Conservation (phyloP, 371 early-diverging fungal genomes). For the Neoconidiobolus thromboides region DNA sequence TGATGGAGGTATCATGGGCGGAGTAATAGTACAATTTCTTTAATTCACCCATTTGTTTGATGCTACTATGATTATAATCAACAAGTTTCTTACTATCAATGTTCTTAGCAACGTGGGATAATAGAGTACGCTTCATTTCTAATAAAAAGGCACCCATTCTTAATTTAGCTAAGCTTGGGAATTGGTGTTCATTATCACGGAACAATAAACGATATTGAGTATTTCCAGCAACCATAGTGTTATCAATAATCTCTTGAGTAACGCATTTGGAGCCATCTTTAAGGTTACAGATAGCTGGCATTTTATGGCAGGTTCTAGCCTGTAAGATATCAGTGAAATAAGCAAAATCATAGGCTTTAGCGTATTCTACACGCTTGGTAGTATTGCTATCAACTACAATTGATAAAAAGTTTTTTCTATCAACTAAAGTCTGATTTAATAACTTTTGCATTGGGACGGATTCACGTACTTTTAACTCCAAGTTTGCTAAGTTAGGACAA, state of each 20-base stretch:
- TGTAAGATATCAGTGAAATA: neutral
- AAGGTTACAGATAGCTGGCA: neutral
- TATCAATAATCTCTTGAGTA: neutral
- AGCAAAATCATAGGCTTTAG: constrained; percentile 11
- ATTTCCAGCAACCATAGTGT: neutral
- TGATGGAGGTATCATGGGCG: neutral
- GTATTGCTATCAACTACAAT: neutral
- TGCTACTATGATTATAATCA: neutral
- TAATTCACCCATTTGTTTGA: neutral
- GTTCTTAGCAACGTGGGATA: neutral
- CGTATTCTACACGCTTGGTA: constrained; percentile 10
- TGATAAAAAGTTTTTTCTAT: too few relatives aligned
- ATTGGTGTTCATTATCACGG: neutral
- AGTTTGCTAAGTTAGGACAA: neutral
- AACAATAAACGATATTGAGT: neutral
- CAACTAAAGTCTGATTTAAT: too few relatives aligned
- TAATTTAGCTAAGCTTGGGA: neutral
- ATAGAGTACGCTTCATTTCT: neutral
- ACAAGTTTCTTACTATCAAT: neutral
- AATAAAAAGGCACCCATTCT: neutral
- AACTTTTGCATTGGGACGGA: too few relatives aligned
- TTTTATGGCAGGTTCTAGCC: neutral
- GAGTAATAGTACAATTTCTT: neutral
- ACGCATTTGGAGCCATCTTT: neutral
- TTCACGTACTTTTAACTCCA: too few relatives aligned